Conservation (phyloP, 192 early-diverging fungal genomes). For the Powellomyces hirtus region DNA sequence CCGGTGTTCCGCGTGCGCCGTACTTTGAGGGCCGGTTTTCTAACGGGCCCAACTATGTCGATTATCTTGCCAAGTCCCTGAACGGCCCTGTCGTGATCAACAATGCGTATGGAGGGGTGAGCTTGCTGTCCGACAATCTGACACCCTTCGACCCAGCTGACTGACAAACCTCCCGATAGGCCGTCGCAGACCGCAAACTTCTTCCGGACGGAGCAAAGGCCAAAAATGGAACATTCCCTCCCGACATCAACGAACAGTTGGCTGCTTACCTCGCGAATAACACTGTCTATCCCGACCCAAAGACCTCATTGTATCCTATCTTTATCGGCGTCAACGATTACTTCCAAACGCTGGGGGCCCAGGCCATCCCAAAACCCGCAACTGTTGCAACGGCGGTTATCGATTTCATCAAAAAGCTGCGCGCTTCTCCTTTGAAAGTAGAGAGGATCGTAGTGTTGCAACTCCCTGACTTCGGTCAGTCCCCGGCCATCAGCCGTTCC, state of each 20-base stretch:
- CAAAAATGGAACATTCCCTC: neutral
- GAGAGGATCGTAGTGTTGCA: neutral
- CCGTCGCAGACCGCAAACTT: neutral
- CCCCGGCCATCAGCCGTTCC: neutral
- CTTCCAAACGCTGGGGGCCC: neutral
- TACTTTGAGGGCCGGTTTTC: slow-evolving; percentile 42
- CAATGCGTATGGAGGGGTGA: slow-evolving; percentile 14
- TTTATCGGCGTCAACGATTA: slow-evolving; percentile 28
- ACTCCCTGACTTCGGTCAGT: neutral
- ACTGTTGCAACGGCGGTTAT: neutral
- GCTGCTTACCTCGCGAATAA: neutral
- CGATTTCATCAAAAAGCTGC: slow-evolving; percentile 9
- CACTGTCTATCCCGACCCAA: neutral
- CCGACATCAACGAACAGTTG: slow-evolving; percentile 10
- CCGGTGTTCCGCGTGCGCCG: slow-evolving; percentile 16
- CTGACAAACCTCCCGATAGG: neutral
- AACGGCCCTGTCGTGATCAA: slow-evolving; percentile 4
- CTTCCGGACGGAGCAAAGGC: neutral
- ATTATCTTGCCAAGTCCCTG: slow-evolving; percentile 18
- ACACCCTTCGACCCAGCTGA: no score
- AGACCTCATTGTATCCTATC: slow-evolving; percentile 14
- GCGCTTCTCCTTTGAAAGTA: neutral
- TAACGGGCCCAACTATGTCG: slow-evolving; percentile 39
- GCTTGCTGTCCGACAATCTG: no score
- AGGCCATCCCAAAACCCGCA: neutral